These are phyloP conservation scores for Rhazya stricta DNA, from an alignment of 257 asterid genomes.

Conservation along the genomic window DNA sequence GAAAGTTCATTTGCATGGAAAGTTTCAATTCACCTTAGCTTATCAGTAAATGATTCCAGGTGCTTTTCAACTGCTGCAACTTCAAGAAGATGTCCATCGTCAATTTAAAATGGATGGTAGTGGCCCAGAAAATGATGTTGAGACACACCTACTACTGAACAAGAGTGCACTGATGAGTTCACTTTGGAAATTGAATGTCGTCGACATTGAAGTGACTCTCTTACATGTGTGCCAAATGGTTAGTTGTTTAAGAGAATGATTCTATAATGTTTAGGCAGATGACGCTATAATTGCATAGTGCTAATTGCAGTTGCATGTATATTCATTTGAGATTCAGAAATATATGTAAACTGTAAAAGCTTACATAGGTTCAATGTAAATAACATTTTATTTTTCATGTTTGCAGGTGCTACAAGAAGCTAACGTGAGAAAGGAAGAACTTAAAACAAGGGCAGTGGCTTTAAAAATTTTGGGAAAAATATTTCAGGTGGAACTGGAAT, in stretches of 20 bases:
- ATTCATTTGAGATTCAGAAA: background rate
- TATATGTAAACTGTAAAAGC: background rate
- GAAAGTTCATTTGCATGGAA: background rate
- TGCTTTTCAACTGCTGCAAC: conserved; percentile 92
- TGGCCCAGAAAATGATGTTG: conserved; percentile 56
- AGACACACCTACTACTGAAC: conserved; percentile 61
- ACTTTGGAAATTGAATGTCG: conserved; percentile 86
- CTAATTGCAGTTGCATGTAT: background rate
- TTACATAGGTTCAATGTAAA: background rate
- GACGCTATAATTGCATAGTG: background rate
- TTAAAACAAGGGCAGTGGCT: conserved; percentile 59
- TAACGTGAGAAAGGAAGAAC: conserved; percentile 59
- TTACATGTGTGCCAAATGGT: conserved; percentile 89
- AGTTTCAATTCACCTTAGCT: background rate
- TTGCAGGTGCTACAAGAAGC: conserved; percentile 70
- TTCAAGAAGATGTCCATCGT: conserved; percentile 70
- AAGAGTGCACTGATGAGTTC: conserved; percentile 71
- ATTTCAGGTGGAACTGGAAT: conserved; percentile 45
- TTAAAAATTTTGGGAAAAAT: conserved; percentile 63
- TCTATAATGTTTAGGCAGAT: background rate
- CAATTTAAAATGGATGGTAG: conserved; percentile 60
- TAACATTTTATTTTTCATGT: conserved; percentile 2
- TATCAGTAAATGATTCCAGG: conserved; percentile 34
- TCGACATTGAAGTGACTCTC: conserved; percentile 79
- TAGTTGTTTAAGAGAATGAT: background rate